Percentiles rank a stretch among this genome's conserved stretches.
Evolutionary conservation across 2,329 filamentous ascomycete species (phyloP).

Genomic region (Cladophialophora carrionii): DNA sequence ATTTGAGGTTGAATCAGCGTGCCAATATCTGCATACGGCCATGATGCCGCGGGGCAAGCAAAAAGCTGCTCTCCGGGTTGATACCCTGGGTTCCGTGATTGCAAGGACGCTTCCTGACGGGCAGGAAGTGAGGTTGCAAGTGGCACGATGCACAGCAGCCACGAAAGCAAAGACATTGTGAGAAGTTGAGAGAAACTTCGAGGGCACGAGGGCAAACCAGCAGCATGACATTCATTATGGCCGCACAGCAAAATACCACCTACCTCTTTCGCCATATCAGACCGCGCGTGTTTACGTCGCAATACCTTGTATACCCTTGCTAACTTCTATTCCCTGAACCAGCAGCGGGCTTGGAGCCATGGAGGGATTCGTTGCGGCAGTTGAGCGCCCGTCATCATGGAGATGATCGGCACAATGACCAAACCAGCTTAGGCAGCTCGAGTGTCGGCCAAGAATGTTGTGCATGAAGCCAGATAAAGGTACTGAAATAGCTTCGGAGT

Average conservation of each 20-base stretch:
- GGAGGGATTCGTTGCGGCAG: not conserved
- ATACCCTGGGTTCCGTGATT: not conserved
- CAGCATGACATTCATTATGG: not conserved
- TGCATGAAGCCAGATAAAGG: not conserved
- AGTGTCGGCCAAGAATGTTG: not conserved
- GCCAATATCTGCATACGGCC: not conserved
- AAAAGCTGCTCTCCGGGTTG: not conserved
- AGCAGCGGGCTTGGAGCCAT: not conserved
- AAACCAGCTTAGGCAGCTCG: not conserved
- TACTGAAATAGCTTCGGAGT: too few relatives aligned
- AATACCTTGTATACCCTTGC: not conserved
- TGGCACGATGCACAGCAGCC: not conserved
- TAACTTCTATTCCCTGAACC: not conserved
- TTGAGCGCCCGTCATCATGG: not conserved
- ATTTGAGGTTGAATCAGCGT: not conserved
- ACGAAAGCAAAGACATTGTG: not conserved
- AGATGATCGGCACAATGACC: not conserved
- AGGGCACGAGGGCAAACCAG: not conserved
- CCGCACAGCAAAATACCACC: not conserved
- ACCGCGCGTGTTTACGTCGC: too few relatives aligned
- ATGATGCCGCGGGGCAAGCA: not conserved
- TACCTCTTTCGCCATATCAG: not conserved
- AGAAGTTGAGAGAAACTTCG: not conserved
- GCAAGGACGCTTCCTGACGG: not conserved
- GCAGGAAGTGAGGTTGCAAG: not conserved